Conservation (phyloP, 192 early-diverging fungal genomes). For the Neocallimastix lanati region DNA sequence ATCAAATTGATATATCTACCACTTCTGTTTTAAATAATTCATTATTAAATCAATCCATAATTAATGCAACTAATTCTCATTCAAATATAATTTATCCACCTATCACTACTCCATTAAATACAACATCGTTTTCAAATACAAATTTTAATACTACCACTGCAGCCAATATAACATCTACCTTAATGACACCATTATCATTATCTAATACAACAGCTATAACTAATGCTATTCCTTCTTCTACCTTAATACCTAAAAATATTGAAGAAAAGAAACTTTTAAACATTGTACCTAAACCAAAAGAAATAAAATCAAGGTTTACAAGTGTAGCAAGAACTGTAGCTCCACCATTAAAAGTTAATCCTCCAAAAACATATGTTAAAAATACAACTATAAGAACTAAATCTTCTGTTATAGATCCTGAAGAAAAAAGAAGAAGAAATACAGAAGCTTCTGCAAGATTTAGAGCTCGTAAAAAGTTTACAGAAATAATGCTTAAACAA, state of each 20-base stretch:
- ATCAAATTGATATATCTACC: background rate
- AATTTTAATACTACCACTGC: background rate
- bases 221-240: too few species aligned
- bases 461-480: slow-evolving; percentile 83
- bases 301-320: background rate
- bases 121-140: too few species aligned
- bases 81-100: too few species aligned
- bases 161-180: background rate
- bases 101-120: too few species aligned
- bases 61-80: background rate
- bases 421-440: slow-evolving; percentile 30
- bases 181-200: background rate
- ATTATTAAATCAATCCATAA: background rate
- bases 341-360: background rate
- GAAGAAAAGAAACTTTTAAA: background rate
- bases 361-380: background rate
- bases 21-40: background rate
- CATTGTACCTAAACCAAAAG: background rate
- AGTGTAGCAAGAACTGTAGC: background rate
- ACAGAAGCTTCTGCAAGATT: slow-evolving; percentile 89
- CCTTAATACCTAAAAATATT: background rate
- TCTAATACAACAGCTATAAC: background rate
- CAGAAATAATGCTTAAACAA: slow-evolving; percentile 69
- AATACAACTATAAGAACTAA: background rate
- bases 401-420: background rate